These are phyloP conservation scores for Reticulascus tulasneorum DNA, from an alignment of 2,329 filamentous ascomycete genomes.

Conservation along the genomic window DNA sequence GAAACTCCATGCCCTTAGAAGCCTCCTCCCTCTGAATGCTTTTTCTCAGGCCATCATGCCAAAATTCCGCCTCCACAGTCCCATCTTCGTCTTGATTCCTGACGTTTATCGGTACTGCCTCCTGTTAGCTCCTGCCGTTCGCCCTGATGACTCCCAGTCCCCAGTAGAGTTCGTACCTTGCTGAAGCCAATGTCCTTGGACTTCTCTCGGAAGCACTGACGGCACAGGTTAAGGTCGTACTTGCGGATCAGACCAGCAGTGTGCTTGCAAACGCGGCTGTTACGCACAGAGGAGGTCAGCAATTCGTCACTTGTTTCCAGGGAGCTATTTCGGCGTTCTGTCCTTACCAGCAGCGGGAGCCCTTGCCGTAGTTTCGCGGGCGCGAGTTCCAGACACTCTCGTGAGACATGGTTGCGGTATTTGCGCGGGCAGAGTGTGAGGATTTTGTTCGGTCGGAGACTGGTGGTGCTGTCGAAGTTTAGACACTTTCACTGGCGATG, in stretches of 20 bases:
- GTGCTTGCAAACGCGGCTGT: constrained; percentile 76
- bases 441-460: constrained; percentile 7
- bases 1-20: constrained; percentile 38
- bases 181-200: constrained; percentile 68
- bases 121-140: constrained; percentile 12
- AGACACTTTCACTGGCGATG: constrained; percentile 3
- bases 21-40: constrained; percentile 37
- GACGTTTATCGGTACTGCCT: constrained; percentile 33
- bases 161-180: constrained; percentile 49
- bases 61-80: constrained; percentile 10
- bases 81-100: constrained; percentile 10
- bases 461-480: constrained; percentile 9
- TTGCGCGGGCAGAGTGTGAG: constrained; percentile 24
- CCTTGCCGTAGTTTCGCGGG: constrained; percentile 96
- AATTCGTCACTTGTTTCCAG: constrained; percentile 4
- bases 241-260: constrained; percentile 99
- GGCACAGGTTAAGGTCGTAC: constrained; percentile 91
- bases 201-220: constrained; percentile 77
- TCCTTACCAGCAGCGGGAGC: constrained; percentile 83
- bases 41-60: constrained; percentile 28
- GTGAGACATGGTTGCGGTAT: constrained; percentile 59
- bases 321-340: constrained; percentile 16
- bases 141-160: too few species aligned
- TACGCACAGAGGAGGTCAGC: constrained; percentile 25
- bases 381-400: constrained; percentile 99